A percentile compares a stretch with the other conserved stretches of the same genome.
Conservation (phyloP, 2,329 filamentous ascomycete genomes). For the Tolypocladium capitatum region DNA sequence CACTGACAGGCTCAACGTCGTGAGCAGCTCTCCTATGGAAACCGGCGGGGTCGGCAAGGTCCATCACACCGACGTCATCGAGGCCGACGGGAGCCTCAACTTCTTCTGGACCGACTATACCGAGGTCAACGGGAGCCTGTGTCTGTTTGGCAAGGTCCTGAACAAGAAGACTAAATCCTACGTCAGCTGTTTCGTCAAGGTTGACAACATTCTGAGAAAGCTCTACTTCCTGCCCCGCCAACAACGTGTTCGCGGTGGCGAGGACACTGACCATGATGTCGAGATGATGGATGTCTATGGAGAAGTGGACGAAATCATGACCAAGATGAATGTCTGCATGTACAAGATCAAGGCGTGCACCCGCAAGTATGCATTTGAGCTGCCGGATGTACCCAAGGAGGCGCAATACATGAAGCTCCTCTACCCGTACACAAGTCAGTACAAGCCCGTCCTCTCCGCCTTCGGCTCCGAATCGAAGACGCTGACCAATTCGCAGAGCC, state of each 20-base stretch:
- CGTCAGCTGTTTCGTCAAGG: slow-evolving; percentile 88
- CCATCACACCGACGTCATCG: slow-evolving; percentile 71
- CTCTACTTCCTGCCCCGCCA: slow-evolving; percentile 84
- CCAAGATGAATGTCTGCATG: slow-evolving; percentile 68
- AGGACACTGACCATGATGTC: slow-evolving; percentile 63
- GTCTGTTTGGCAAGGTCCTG: slow-evolving; percentile 89
- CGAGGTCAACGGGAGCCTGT: slow-evolving; percentile 81
- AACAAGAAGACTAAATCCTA: slow-evolving; percentile 70
- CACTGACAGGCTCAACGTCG: slow-evolving; percentile 72
- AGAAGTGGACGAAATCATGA: slow-evolving; percentile 83
- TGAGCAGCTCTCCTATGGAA: slow-evolving; percentile 59
- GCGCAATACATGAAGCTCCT: slow-evolving; percentile 88
- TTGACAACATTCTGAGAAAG: slow-evolving; percentile 88
- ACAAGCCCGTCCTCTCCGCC: not conserved
- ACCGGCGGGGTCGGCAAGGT: slow-evolving; percentile 62
- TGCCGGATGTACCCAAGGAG: slow-evolving; percentile 76
- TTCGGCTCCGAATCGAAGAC: not conserved
- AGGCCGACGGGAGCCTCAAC: slow-evolving; percentile 78
- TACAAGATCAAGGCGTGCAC: slow-evolving; percentile 88
- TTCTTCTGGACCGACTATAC: slow-evolving; percentile 98
- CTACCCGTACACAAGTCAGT: slow-evolving; percentile 74
- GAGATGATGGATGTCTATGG: slow-evolving; percentile 81
- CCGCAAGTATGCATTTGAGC: slow-evolving; percentile 91
- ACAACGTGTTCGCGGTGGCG: slow-evolving; percentile 39
- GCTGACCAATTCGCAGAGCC: slow-evolving; percentile 35